Base-by-base conservation (phyloP, 2,329 filamentous ascomycete species). In the Aspergillus sp. region DNA sequence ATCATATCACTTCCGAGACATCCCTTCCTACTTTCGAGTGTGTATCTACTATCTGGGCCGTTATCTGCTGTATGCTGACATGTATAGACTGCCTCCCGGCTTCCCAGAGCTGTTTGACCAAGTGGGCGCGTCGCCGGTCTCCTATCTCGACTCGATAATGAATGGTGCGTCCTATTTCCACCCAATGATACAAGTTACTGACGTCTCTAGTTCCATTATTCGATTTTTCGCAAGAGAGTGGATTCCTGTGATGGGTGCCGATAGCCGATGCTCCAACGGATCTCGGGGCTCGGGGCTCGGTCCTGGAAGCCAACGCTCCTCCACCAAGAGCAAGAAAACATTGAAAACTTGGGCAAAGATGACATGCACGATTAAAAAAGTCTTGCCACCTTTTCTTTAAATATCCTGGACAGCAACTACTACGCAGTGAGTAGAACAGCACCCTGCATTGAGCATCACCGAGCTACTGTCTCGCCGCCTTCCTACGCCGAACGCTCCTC, bases 121-220 rank as follows among this genome's bases (percentile, higher is more conserved):
- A 31, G 34, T 36, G 5, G 45, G 45, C 9, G 45, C 58, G 3
- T 68, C 64, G 2, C 64, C 64, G 1, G 52, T 64, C 7, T 58
- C 59, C 0, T 66, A 64, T n/a, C 53, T 67, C 1, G 64, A 67
- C 20, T 65, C 64, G 2, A 65, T 67, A 0, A 68, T 65, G 65
- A 66, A 68, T 21, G 58, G 64, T 65, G 58, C 5, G 58, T 47
- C 1, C 7, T 3, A n/a, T 2, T 32, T 10, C 1, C 14, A 1
- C 9, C 2, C 31, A 14, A 9, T 6, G 2, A 19, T 13, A 0
- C 44, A 2, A 47, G 11, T 20, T 5, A 11, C 29, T 47, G 32
- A 58, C n/a, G 14, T 19, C 5, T 10, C 19, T 16, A 64, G 62
- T 63, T 13, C 63, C 63, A 13, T 25, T 65, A 5, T 63, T 64